Evolutionary conservation across 306 rosid species (phyloP).

Genomic region (Fragaria iinumae): DNA sequence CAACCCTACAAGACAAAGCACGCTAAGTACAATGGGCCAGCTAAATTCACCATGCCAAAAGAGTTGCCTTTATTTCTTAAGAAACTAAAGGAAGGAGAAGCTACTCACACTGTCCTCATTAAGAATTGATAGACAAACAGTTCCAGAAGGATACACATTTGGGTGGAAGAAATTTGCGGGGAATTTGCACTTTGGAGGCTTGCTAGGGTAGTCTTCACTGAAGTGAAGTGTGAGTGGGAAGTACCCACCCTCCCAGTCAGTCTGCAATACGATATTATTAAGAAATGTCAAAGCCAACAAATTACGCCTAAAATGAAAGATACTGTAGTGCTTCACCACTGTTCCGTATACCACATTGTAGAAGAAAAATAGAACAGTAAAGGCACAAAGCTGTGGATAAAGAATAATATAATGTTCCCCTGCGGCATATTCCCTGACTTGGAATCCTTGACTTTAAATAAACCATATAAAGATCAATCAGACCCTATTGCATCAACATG

Average conservation of each 20-base stretch:
- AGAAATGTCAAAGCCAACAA: not conserved
- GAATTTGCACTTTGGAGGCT: constrained; percentile 94
- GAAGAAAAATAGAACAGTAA: not conserved
- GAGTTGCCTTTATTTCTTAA: not conserved
- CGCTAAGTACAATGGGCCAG: not conserved
- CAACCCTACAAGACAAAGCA: constrained; percentile 60
- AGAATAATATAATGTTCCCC: not conserved
- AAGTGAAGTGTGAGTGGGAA: constrained; percentile 88
- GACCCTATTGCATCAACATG: not conserved
- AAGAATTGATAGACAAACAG: constrained; percentile 93
- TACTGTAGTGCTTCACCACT: not conserved
- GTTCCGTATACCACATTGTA: not conserved
- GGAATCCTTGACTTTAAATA: not conserved
- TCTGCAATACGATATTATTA: constrained; percentile 50
- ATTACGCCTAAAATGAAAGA: not conserved
- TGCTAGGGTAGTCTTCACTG: constrained; percentile 99
- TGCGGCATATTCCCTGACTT: not conserved
- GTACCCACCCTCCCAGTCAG: constrained; percentile 98
- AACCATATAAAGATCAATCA: not conserved
- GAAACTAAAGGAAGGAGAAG: not conserved
- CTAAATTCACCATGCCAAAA: not conserved
- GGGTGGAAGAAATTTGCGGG: constrained; percentile 97
- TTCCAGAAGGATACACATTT: constrained; percentile 97
- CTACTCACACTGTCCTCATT: constrained; percentile 90
- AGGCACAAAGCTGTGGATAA: not conserved